Evolutionary conservation across 176 grass and related monocot species (phyloP).

Genomic region (Carex scoparia): DNA sequence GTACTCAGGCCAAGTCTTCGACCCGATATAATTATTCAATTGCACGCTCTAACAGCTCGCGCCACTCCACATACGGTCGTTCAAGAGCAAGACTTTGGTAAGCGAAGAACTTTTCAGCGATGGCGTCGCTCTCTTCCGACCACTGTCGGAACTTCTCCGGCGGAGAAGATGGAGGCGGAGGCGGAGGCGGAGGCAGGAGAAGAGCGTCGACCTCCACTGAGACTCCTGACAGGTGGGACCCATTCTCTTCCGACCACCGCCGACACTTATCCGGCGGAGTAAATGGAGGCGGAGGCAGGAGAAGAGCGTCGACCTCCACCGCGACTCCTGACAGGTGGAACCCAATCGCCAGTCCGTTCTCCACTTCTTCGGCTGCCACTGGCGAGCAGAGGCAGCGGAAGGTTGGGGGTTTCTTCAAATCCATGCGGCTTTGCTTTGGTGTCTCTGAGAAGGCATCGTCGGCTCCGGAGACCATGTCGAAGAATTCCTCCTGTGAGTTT

Average conservation of each 20-base stretch:
- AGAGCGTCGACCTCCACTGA: not conserved
- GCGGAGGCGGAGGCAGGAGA: constrained; percentile 35
- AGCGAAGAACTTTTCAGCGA: not conserved
- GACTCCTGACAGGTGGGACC: not conserved
- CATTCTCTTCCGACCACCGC: not conserved
- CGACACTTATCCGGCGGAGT: not conserved
- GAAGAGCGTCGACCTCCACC: constrained; percentile 4
- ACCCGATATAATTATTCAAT: not conserved
- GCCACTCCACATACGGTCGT: not conserved
- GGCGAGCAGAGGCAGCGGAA: not conserved
- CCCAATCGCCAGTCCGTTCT: constrained; percentile 29
- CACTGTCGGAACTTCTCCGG: too few relatives aligned
- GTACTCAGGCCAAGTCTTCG: not conserved
- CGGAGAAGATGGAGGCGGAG: constrained; percentile 19
- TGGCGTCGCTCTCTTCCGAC: not conserved
- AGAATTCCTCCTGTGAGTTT: constrained; percentile 41
- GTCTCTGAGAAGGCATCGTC: not conserved
- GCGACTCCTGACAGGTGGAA: not conserved
- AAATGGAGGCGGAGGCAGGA: constrained; percentile 28
- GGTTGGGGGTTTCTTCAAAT: constrained; percentile 26
- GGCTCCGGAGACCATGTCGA: not conserved
- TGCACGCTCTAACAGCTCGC: not conserved
- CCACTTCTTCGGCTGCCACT: not conserved
- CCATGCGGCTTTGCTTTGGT: constrained; percentile 50
- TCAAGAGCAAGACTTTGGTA: not conserved